Evolutionary conservation across 2,329 filamentous ascomycete genomes (phyloP), one percentile per base, ranked within the genome.

Genomic region (Fusarium phyllophilum): DNA sequence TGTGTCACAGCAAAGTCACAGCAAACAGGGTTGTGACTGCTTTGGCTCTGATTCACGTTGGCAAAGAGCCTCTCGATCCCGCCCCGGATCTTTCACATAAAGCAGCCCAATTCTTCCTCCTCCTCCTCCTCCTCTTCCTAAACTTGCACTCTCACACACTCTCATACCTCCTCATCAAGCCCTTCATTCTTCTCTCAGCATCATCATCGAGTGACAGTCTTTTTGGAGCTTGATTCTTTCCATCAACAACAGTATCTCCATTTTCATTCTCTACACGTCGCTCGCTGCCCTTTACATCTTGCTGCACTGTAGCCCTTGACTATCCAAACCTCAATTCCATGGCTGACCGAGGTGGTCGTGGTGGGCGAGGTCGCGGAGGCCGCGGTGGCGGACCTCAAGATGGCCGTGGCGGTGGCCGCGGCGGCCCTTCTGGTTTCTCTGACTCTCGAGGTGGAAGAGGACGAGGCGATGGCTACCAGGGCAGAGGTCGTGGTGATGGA

Each of bases 341-440:
- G 79, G 71, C 79, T 29, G 79, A 74, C 26, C 72, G 76, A 51
- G 71, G 78, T 39, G 64, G 73, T 49, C 63, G 72, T 36, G 73
- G 75, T 36, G 76, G 76, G 17, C 71, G 78, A 24, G 66, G 78
- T 10, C 78, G 73, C 22, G 66, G 72, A 56, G 76, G 22, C 6
- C 45, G 66, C 10, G 65, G 75, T 44, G 77, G 70, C 29, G 58
- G 56, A 46, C 52, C 62, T 26, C 63, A 74, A 26, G 73, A 77
- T 41, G 67, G 65, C 14, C 60, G 76, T 48, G 72, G 73, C 8
- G 72, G 70, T 33, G 65, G 63, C 26, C 51, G 70, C 26, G 71
- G 69, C 42, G 65, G 67, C 24, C 29, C 58, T 34, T 34, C 56
- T 56, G 56, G 64, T 20, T 49, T 38, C 17, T 59, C 64, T 24